Evolutionary conservation across 352 stramenopile genomes (phyloP).

Genomic region (Phytophthora sp.): DNA sequence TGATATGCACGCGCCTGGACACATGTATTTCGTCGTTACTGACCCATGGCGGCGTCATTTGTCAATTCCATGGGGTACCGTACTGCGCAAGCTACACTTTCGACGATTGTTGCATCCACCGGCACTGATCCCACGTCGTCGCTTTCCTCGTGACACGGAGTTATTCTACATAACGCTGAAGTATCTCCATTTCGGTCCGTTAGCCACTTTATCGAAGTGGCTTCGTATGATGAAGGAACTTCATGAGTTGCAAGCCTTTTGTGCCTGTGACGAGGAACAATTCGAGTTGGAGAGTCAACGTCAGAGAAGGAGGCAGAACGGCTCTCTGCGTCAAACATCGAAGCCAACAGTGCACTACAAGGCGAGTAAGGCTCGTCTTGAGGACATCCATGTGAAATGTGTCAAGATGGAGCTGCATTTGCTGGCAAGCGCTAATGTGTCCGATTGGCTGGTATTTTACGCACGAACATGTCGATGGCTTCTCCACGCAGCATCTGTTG

Average conservation of each 20-base stretch:
- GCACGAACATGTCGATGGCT: slow-evolving; percentile 60
- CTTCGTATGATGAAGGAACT: slow-evolving; percentile 63
- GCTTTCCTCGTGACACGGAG: slow-evolving; percentile 59
- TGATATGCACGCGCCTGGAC: slow-evolving; percentile 59
- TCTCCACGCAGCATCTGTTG: slow-evolving; percentile 34
- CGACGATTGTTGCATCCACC: slow-evolving; percentile 53
- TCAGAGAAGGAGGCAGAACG: slow-evolving; percentile 19
- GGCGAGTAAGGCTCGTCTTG: slow-evolving; percentile 60
- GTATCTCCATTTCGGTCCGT: slow-evolving; percentile 66
- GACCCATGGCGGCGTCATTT: slow-evolving; percentile 49
- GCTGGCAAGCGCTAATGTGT: slow-evolving; percentile 54
- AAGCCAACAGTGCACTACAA: slow-evolving; percentile 68
- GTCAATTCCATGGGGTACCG: slow-evolving; percentile 19
- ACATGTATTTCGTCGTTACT: slow-evolving; percentile 72
- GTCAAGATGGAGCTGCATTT: slow-evolving; percentile 67
- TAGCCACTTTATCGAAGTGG: slow-evolving; percentile 62
- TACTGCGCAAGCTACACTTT: slow-evolving; percentile 42
- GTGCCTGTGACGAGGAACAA: slow-evolving; percentile 62
- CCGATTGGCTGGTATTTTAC: slow-evolving; percentile 71
- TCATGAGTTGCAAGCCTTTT: slow-evolving; percentile 69
- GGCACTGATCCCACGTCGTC: slow-evolving; percentile 60
- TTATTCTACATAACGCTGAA: slow-evolving; percentile 73
- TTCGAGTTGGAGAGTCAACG: slow-evolving; percentile 45
- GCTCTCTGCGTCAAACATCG: slow-evolving; percentile 26
- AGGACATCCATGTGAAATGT: slow-evolving; percentile 52